A percentile compares a stretch with the other conserved stretches of the same genome.
Conservation (phyloP, 768 basidiomycete genomes). For the Suillus lakei region DNA sequence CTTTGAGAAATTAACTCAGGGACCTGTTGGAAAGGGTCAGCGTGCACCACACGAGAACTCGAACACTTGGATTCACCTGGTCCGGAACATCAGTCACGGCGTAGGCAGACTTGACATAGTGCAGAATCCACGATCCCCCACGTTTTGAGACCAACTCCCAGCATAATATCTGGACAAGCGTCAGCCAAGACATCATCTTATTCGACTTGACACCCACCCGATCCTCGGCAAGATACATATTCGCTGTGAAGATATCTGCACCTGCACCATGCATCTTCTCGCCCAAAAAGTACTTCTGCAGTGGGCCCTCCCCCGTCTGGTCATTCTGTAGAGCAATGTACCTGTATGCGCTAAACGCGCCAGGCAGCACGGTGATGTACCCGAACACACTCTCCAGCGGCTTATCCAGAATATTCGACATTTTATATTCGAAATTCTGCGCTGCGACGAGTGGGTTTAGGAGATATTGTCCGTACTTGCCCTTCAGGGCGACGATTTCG, state of each 20-base stretch:
- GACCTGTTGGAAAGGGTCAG: constrained; percentile 47
- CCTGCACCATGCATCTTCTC: constrained; percentile 92
- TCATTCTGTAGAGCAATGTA: constrained; percentile 95
- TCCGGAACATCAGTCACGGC: constrained; percentile 94
- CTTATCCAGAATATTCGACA: constrained; percentile 92
- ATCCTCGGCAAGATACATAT: constrained; percentile 96
- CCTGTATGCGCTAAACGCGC: constrained; percentile 90
- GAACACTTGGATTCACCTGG: constrained; percentile 49
- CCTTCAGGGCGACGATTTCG: constrained; percentile 94
- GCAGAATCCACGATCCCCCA: constrained; percentile 86
- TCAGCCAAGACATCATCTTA: constrained; percentile 11
- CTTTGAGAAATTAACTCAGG: constrained; percentile 95
- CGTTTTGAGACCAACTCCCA: constrained; percentile 99
- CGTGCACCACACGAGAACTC: neutral
- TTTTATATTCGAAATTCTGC: constrained; percentile 95
- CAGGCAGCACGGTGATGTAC: constrained; percentile 93
- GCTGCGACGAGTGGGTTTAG: constrained; percentile 89
- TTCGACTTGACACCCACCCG: constrained; percentile 46
- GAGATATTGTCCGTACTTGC: constrained; percentile 77
- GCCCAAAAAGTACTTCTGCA: constrained; percentile 96
- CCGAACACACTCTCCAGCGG: constrained; percentile 90
- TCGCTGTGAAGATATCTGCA: constrained; percentile 92
- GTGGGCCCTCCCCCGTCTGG: constrained; percentile 76
- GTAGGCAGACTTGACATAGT: constrained; percentile 96
- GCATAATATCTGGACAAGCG: constrained; percentile 75